Base-by-base conservation (phyloP, 352 stramenopile genomes). In the Pythium aquatile region DNA sequence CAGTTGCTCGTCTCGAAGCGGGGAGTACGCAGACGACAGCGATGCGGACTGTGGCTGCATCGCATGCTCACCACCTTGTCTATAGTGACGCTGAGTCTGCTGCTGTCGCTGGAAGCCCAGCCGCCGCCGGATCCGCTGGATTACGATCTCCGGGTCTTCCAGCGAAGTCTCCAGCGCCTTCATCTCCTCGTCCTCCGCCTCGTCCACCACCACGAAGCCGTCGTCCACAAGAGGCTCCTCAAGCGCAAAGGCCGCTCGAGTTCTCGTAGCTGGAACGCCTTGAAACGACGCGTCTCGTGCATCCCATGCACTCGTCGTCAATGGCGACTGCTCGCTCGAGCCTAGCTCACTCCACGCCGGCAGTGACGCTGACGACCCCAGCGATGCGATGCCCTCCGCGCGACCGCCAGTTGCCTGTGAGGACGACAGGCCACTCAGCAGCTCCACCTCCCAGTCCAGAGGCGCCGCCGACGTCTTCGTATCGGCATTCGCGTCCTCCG, bases 141-240 rank as follows among this genome's bases (percentile, higher is more conserved):
- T 88, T 20, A 88, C 81, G 30, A 74, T 47, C 48, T 90, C 81
- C 0, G 81, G 67, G 55, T 87, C 70, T 55, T 87, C 78, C 30
- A 73, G 32, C 32, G 52, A 57, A 11, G 56, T 48, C 26, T 63
- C 68, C 40, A 46, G 48, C 16, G 37, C 52, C 28, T 66, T 66
- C 7, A 74, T 66, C 9, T 63, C 51, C 4, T 39, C 40, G 16
- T 72, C 26, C 2, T 58, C 32, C 6, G 53, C 14, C 0, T 54
- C 57, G 1, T 30, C n/a, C 1, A 63, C n/a, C 42, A 69, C 37
- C 26, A 64, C 63, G 16, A 61, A 64, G 17, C 29, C 63, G 17
- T 64, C 56, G 6, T 68, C 54, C 5, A 54, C 44, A 1, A 57
- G 17, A 16, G 56, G 8, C 6, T 46, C 46, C 7, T 46, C 32